A percentile compares a stretch with the other conserved stretches of the same genome.
phyloP scores from a whole-genome alignment of 1,284 basidiomycete genomes.

The Ustilago esculenta region DNA sequence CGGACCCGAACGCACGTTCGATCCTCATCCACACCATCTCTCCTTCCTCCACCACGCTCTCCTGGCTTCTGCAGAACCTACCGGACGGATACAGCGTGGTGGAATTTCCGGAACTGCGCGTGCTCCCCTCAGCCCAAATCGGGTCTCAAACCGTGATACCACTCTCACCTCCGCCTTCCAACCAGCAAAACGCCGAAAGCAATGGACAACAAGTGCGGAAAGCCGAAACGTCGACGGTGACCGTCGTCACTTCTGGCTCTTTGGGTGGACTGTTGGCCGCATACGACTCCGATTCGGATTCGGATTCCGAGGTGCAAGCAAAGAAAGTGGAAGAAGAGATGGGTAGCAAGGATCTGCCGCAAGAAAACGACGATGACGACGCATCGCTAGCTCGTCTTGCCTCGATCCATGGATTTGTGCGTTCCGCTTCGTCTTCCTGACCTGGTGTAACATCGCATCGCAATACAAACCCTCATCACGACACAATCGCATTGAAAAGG shows the following conservation, averaged over 20 bases:
- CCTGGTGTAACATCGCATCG: no score
- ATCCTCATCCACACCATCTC: neutral
- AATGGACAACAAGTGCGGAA: neutral
- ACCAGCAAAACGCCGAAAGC: no score
- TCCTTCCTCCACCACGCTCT: conserved; percentile 6
- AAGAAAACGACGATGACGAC: no score
- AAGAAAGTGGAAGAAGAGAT: neutral
- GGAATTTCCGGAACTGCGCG: conserved; percentile 22
- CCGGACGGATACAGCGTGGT: conserved; percentile 22
- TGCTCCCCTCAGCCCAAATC: neutral
- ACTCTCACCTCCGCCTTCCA: no score
- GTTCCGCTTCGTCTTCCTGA: no score
- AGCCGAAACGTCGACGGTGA: neutral
- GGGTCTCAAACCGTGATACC: no score
- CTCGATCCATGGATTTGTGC: conserved; percentile 1
- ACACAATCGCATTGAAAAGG: no score
- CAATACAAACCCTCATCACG: no score
- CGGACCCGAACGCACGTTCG: neutral
- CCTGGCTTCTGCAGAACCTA: conserved; percentile 5
- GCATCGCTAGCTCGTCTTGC: neutral
- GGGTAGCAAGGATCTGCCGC: no score
- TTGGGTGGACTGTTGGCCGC: conserved; percentile 9
- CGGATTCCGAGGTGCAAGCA: neutral
- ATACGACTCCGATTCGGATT: conserved; percentile 20
- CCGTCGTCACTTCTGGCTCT: neutral